phyloP scores from a whole-genome alignment of 2,329 filamentous ascomycete genomes.

The Stemphylium lycopersici region DNA sequence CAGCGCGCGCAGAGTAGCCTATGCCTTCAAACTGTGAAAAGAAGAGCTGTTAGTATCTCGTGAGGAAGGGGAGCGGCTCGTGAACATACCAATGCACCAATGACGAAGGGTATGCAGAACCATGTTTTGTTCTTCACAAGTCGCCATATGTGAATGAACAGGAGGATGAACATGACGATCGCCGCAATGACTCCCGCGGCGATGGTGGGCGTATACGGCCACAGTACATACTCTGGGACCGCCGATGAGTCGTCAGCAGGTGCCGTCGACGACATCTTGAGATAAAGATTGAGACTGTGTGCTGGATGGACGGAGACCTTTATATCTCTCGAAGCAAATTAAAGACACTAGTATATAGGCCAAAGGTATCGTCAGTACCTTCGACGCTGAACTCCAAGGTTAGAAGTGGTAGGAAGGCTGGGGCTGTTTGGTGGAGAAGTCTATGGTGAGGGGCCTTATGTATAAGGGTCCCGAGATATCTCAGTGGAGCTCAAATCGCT shows the following conservation, averaged over 20 bases:
- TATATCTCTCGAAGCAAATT: neutral
- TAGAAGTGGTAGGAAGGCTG: neutral
- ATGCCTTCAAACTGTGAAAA: slow-evolving; percentile 46
- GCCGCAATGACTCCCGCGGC: slow-evolving; percentile 56
- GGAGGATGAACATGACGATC: slow-evolving; percentile 55
- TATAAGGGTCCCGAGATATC: neutral
- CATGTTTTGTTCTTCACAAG: slow-evolving; percentile 54
- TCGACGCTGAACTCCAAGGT: neutral
- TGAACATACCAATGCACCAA: slow-evolving; percentile 50
- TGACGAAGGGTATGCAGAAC: slow-evolving; percentile 58
- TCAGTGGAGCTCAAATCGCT: neutral
- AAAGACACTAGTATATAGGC: neutral
- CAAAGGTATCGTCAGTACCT: neutral
- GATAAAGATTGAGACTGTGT: no score
- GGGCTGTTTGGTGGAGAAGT: neutral
- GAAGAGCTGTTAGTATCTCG: neutral
- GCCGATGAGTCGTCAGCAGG: slow-evolving; percentile 14
- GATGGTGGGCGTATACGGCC: slow-evolving; percentile 55
- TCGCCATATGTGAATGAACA: slow-evolving; percentile 52
- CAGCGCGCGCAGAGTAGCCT: slow-evolving; percentile 49
- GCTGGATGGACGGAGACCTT: neutral
- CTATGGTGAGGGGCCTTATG: neutral
- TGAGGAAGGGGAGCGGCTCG: neutral
- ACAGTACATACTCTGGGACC: slow-evolving; percentile 32
- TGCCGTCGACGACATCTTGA: slow-evolving; percentile 21